Evolutionary conservation across 106 monocot genomes (phyloP).

Genomic region (Apostasia shenzhenica): DNA sequence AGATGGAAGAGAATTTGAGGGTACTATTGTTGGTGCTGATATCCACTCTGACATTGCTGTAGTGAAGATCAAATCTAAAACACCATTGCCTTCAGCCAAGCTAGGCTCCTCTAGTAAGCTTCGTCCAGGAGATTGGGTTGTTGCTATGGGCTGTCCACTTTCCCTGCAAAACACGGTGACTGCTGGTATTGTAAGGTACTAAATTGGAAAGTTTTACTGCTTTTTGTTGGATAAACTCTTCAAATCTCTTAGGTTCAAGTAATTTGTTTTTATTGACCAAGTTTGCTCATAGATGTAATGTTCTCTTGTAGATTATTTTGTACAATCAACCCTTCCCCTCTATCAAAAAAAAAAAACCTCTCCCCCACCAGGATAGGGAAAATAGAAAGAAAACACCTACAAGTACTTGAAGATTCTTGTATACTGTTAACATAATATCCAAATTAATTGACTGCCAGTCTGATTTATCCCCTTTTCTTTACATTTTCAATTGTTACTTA

Average conservation of each 20-base stretch:
- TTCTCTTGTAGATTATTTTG: too few species aligned
- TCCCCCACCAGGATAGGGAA: too few species aligned
- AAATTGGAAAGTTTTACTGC: background rate
- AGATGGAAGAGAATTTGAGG: constrained; percentile 87
- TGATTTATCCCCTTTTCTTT: background rate
- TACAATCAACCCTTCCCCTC: too few species aligned
- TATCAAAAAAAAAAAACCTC: too few species aligned
- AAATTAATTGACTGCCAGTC: too few species aligned
- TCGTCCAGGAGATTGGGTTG: constrained; percentile 85
- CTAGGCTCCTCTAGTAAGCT: constrained; percentile 67
- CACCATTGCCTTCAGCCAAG: constrained; percentile 68
- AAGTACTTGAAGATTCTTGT: too few species aligned
- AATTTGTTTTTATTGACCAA: background rate
- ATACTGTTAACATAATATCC: too few species aligned
- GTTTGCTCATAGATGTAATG: background rate
- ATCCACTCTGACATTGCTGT: constrained; percentile 83
- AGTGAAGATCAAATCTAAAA: constrained; percentile 77
- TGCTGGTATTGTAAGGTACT: constrained; percentile 90
- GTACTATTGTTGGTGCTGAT: constrained; percentile 60
- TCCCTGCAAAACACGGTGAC: constrained; percentile 88
- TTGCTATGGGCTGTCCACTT: constrained; percentile 84
- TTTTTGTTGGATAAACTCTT: background rate
- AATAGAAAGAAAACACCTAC: too few species aligned
- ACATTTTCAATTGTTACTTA: constrained; percentile 20
- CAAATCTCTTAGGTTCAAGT: background rate